These are phyloP conservation scores for Kwoniella newhampshirensis DNA, from an alignment of 768 basidiomycete species.

Conservation along the genomic window DNA sequence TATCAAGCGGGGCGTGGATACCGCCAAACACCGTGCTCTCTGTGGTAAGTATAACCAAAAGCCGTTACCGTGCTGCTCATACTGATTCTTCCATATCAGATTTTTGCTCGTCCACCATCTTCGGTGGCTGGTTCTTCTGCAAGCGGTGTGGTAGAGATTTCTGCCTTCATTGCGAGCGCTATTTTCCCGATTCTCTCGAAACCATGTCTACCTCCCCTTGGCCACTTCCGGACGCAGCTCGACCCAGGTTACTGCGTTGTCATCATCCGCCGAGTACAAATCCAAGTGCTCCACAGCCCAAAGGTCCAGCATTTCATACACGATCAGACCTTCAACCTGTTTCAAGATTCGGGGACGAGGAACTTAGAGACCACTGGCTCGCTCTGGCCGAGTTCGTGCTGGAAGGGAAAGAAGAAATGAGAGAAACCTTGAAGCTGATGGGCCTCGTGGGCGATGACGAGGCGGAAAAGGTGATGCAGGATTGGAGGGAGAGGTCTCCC, in stretches of 20 bases:
- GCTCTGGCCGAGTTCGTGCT: conserved; percentile 66
- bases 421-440: conserved; percentile 9
- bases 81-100: conserved; percentile 60
- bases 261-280: conserved; percentile 4
- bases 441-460: conserved; percentile 18
- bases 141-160: conserved; percentile 85
- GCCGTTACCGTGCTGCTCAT: no score
- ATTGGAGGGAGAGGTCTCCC: background rate
- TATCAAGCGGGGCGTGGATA: conserved; percentile 37
- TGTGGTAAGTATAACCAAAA: conserved; percentile 43
- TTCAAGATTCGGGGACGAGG: conserved; percentile 68
- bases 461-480: conserved; percentile 7
- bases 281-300: background rate
- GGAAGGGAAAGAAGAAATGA: conserved; percentile 13
- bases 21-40: conserved; percentile 39
- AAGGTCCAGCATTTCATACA: conserved; percentile 23
- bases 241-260: conserved; percentile 30
- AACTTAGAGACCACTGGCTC: conserved; percentile 65
- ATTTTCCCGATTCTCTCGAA: conserved; percentile 59
- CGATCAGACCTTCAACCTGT: conserved; percentile 66
- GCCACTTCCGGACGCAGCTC: conserved; percentile 32
- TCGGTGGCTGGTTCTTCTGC: conserved; percentile 87
- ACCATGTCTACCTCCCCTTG: conserved; percentile 31
- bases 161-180: conserved; percentile 77
- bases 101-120: conserved; percentile 90